Evolutionary conservation across 768 basidiomycete genomes (phyloP), one percentile per base, ranked within the genome.

Genomic region (Calocybe indica): DNA sequence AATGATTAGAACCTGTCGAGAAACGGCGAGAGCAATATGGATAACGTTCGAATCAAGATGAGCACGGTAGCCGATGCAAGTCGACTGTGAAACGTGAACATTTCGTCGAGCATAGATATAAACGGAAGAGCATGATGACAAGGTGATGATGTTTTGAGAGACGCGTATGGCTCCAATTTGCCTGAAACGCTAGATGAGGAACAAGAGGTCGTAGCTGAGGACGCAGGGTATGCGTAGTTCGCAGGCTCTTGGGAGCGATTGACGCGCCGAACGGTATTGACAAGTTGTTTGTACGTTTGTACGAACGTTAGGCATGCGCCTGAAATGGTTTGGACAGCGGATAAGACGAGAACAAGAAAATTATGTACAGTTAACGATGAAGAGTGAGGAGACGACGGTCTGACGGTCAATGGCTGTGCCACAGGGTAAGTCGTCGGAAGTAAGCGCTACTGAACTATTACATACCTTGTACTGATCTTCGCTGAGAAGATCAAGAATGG

Each of bases 291-390:
- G 69, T 87, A 86, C 14, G 77, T 69, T 41, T 84, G 76, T 40
- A 87, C 79, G 44, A 91, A 67, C 34, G 79, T 72, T 9, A 91
- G 77, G 54, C 82, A 83, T 34, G 72, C 65, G 7, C 85, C 82
- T 0, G 89, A 89, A 32, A 91, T 62, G 5, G 75, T 70, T 55
- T 89, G 88, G 10, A 92, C 72, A 29, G 82, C 73, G 9, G 91
- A 88, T 14, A 94, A 82, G 13, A 88, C 64, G 52, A 86, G 61
- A 39, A 92, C 74, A 45, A 88, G 68, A 35, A 89, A 60, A 43
- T 60, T 58, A 28, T 67, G 74, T 50, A 73, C 67, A 13, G 76
- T 70, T 38, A 65, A 60, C n/a, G 57, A 31, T 12, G 59, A 46
- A 14, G 60, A 39, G 10, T 67, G 52, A 33, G 60, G 55, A 14